Base-by-base conservation (phyloP, 495 filamentous ascomycete genomes). In the Trichocladium antarcticum region DNA sequence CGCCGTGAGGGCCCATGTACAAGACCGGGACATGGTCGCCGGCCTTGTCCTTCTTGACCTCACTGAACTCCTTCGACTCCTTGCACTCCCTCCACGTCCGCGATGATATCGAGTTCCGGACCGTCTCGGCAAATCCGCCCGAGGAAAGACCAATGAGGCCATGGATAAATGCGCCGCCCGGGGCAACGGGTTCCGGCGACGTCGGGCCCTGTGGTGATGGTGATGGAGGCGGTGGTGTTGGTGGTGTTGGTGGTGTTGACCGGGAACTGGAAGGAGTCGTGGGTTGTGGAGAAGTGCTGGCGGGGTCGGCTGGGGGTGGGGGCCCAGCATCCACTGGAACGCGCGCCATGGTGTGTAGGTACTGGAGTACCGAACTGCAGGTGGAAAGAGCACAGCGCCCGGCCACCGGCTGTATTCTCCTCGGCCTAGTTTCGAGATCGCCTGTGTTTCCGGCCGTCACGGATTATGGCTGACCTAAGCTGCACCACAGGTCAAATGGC, bases 41-140 rank as follows among this genome's bases (percentile, higher is more conserved):
- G 5, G 21, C 21, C 24, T 31, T 21, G 22, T 27, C 17, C 1
- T 15, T 11, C 7, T 19, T 2, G 15, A 19, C 27, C 22, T 31
- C 10, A 14, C 35, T 15, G 24, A 14, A 17, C 24, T 11, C 31
- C 27, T 14, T 44, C 15, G 29, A 12, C 20, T 31, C 34, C 6
- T 8, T 27, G 4, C 9, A 20, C 0, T 49, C 46, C 40, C 34
- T 36, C 21, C 47, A 42, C 6, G 56, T 40, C 17, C 55, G 36
- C 11, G 56, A 49, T 1, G 51, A 47, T 36, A 59, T 45, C 10
- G 56, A 59, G 34, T 51, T 53, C 19, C 54, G 42, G 11, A 60
- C 54, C 24, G 47, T 43, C 34, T 54, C 37, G 45, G 34, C 43
- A 19, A 44, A 45, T 1, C 45, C 40, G 12, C 19, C 47, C 10